phyloP scores from a whole-genome alignment of 768 basidiomycete genomes.

The Galerina marginata region DNA sequence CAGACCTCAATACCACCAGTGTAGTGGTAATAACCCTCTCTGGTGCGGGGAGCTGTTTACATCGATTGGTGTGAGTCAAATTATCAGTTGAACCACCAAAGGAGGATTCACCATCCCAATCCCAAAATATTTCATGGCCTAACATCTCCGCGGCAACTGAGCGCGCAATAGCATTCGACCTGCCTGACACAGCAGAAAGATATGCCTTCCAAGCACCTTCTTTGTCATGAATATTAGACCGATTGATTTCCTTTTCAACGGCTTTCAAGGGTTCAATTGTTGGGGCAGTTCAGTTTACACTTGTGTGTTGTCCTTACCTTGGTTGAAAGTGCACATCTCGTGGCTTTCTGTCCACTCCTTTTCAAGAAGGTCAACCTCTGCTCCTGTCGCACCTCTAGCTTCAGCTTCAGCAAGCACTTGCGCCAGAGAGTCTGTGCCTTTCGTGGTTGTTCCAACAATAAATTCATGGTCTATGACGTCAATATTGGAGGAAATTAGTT shows the following conservation, averaged over 20 bases:
- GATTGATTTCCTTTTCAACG: constrained; percentile 60
- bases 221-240: constrained; percentile 57
- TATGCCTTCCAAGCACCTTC: constrained; percentile 63
- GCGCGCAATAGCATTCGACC: constrained; percentile 76
- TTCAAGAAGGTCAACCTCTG: constrained; percentile 77
- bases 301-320: constrained; percentile 56
- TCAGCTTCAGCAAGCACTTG: constrained; percentile 76
- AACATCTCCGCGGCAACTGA: constrained; percentile 76
- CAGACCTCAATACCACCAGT: constrained; percentile 75
- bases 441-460: constrained; percentile 65
- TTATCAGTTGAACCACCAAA: neutral
- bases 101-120: constrained; percentile 72
- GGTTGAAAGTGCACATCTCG: constrained; percentile 80
- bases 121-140: constrained; percentile 78
- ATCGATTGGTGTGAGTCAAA: neutral
- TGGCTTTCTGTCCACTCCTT: constrained; percentile 73
- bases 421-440: constrained; percentile 58
- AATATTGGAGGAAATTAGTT: constrained; percentile 82
- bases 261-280: constrained; percentile 40
- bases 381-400: constrained; percentile 61
- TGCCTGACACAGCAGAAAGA: constrained; percentile 58
- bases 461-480: constrained; percentile 85
- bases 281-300: neutral
- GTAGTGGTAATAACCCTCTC: constrained; percentile 92
- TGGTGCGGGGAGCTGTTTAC: constrained; percentile 75